phyloP scores from a whole-genome alignment of 257 asterid species.

The Gentiana macrophylla region DNA sequence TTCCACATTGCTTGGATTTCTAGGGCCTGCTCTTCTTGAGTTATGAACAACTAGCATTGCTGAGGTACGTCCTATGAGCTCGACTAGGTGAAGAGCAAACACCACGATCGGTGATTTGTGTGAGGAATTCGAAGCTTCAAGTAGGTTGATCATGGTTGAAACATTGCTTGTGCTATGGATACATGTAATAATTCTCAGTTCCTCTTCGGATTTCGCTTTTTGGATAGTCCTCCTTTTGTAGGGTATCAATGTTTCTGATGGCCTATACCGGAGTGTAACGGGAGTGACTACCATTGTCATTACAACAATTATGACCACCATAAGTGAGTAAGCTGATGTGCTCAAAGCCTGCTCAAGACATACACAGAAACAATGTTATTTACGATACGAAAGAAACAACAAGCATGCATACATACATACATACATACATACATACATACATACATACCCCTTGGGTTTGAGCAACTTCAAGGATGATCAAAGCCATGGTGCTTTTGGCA shows the following conservation, averaged over 20 bases:
- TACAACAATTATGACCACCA: constrained; percentile 52
- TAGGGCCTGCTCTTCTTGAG: constrained; percentile 40
- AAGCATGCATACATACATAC: background rate
- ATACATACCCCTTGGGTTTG: constrained; percentile 52
- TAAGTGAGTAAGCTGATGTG: constrained; percentile 44
- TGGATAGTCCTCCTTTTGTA: constrained; percentile 67
- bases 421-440: background rate
- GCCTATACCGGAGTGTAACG: constrained; percentile 28
- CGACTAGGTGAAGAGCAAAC: constrained; percentile 66
- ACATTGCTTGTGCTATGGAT: constrained; percentile 43
- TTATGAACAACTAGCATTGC: constrained; percentile 57
- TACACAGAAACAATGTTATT: too few relatives aligned
- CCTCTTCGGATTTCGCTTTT: constrained; percentile 61
- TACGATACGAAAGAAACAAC: too few relatives aligned
- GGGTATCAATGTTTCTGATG: constrained; percentile 32
- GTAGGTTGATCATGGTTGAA: constrained; percentile 58
- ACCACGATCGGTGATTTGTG: constrained; percentile 41
- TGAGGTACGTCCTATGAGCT: constrained; percentile 78
- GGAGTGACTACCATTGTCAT: constrained; percentile 59
- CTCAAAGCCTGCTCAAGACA: constrained; percentile 40
- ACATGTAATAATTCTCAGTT: constrained; percentile 64
- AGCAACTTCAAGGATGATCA: constrained; percentile 74
- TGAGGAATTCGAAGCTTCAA: constrained; percentile 52
- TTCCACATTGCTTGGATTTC: constrained; percentile 46
- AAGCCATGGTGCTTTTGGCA: constrained; percentile 59